These are phyloP conservation scores for Globisporangium solare DNA, from an alignment of 352 stramenopile species.

Conservation along the genomic window DNA sequence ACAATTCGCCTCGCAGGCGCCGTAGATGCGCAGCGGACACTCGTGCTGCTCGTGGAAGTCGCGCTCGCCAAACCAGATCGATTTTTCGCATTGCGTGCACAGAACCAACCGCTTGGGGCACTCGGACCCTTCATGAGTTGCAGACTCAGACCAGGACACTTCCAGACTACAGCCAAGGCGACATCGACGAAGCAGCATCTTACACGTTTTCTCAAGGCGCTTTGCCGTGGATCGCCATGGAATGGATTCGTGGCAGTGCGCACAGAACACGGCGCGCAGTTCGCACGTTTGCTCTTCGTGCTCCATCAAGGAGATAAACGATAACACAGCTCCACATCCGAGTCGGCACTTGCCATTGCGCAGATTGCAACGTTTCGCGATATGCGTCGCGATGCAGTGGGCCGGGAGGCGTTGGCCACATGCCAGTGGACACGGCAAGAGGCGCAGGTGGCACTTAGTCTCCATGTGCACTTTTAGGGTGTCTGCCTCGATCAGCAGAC, in stretches of 20 bases:
- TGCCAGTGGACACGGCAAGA: constrained; percentile 52
- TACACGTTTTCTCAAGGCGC: constrained; percentile 38
- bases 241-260: constrained; percentile 41
- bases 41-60: constrained; percentile 35
- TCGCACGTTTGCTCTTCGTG: constrained; percentile 54
- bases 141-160: constrained; percentile 21
- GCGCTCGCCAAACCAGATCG: constrained; percentile 42
- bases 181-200: constrained; percentile 36
- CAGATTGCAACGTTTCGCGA: constrained; percentile 55
- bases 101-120: constrained; percentile 67
- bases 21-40: constrained; percentile 49
- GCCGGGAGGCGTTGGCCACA: constrained; percentile 57
- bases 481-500: constrained; percentile 16
- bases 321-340: constrained; percentile 48
- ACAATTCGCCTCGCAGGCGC: constrained; percentile 42
- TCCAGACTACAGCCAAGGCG: constrained; percentile 35
- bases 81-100: constrained; percentile 39
- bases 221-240: constrained; percentile 19
- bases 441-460: constrained; percentile 38
- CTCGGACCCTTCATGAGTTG: constrained; percentile 28
- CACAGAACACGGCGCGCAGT: constrained; percentile 40
- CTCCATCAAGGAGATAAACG: constrained; percentile 30
- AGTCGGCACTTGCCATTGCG: constrained; percentile 56
- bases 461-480: constrained; percentile 20
- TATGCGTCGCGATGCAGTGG: constrained; percentile 29